Conservation (phyloP, 108 stramenopile genomes). For the Stephanodiscus triporus region DNA sequence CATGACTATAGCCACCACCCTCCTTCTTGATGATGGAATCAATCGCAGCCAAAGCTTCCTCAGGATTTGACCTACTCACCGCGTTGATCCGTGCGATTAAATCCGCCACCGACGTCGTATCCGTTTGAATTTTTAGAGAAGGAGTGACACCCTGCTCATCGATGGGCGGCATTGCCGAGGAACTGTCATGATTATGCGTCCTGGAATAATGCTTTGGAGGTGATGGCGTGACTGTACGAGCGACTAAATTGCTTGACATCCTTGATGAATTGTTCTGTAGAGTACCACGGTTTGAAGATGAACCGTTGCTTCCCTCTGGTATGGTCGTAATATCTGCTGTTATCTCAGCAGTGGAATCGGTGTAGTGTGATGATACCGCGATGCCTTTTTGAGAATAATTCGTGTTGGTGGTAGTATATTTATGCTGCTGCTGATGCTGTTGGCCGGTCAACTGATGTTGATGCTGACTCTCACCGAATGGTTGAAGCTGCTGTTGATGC, state of each 20-base stretch:
- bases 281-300: constrained; percentile 9
- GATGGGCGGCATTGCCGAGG: constrained; percentile 34
- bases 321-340: constrained; percentile 20
- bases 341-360: constrained; percentile 45
- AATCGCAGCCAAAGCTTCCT: constrained; percentile 74
- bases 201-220: not conserved
- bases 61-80: constrained; percentile 70
- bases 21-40: constrained; percentile 75
- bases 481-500: not conserved
- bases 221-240: not conserved
- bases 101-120: constrained; percentile 38
- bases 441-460: not conserved
- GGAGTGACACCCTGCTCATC: constrained; percentile 21
- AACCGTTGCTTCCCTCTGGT: constrained; percentile 31
- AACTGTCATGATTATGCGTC: not conserved
- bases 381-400: constrained; percentile 12
- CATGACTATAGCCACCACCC: constrained; percentile 20
- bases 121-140: constrained; percentile 4
- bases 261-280: not conserved
- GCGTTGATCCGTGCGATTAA: constrained; percentile 69
- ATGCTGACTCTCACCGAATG: not conserved
- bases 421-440: not conserved
- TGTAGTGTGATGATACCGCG: constrained; percentile 37
- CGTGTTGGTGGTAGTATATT: constrained; percentile 11
- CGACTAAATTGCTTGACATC: not conserved